Evolutionary conservation across 1,139 yeast species (phyloP).

Genomic region (Geotrichum phurueaensis): DNA sequence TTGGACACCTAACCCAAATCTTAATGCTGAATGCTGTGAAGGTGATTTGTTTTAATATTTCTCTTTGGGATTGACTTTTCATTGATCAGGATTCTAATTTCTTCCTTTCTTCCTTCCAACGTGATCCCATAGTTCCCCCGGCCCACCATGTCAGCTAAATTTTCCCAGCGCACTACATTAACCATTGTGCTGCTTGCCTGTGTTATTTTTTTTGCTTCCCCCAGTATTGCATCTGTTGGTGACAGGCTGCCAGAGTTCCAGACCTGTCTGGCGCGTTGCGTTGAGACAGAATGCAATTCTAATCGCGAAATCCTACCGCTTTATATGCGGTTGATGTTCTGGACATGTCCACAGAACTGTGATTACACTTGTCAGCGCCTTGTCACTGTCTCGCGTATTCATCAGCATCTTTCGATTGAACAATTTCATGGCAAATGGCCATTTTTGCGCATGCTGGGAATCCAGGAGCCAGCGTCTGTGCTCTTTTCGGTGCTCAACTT

Average conservation of each 20-base stretch:
- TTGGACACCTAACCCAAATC: not conserved
- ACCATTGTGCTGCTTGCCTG: not conserved
- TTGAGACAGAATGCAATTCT: conserved; percentile 34
- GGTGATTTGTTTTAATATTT: not conserved
- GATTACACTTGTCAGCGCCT: conserved; percentile 86
- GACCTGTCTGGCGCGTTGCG: conserved; percentile 61
- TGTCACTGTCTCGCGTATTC: conserved; percentile 52
- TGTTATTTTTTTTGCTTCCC: conserved; percentile 1
- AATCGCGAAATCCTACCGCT: conserved; percentile 37
- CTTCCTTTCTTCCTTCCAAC: not conserved
- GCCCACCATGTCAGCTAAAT: not conserved
- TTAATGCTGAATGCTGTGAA: not conserved
- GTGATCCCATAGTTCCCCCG: not conserved
- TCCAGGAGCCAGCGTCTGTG: conserved; percentile 82
- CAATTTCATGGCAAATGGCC: conserved; percentile 99
- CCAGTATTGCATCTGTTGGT: conserved; percentile 57
- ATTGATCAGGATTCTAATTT: not conserved
- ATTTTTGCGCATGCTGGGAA: conserved; percentile 61
- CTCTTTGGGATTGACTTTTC: not conserved
- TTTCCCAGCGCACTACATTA: not conserved
- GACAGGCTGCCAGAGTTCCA: conserved; percentile 67
- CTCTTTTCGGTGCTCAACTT: conserved; percentile 76
- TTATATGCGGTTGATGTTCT: conserved; percentile 47
- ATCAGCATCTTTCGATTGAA: conserved; percentile 46
- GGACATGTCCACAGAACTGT: conserved; percentile 82